Evolutionary conservation across 2,329 filamentous ascomycete genomes (phyloP).

Genomic region (Aotearoamyces nothofagi): DNA sequence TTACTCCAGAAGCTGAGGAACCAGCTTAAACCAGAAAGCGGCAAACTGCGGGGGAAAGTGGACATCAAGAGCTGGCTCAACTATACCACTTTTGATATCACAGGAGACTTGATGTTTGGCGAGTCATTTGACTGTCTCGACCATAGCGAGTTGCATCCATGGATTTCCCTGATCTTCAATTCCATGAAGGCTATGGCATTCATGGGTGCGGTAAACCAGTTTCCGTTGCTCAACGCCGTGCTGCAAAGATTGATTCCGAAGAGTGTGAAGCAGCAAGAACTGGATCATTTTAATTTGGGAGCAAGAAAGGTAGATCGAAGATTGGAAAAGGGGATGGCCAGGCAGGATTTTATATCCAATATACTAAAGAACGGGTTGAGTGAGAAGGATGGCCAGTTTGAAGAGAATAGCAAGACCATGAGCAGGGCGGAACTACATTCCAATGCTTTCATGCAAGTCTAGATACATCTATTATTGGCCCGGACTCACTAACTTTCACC

Average conservation of each 20-base stretch:
- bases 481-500: background rate
- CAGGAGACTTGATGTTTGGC: background rate
- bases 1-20: slow-evolving; percentile 12
- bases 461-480: background rate
- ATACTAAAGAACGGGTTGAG: too few relatives aligned
- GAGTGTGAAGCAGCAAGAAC: slow-evolving; percentile 6
- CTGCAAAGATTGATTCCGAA: slow-evolving; percentile 20
- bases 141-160: slow-evolving; percentile 21
- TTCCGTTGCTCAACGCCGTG: too few relatives aligned
- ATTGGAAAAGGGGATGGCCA: slow-evolving; percentile 21
- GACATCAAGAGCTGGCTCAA: too few relatives aligned
- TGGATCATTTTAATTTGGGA: slow-evolving; percentile 22
- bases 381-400: too few relatives aligned
- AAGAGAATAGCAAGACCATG: slow-evolving; percentile 18
- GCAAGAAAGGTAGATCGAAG: slow-evolving; percentile 20
- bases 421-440: slow-evolving; percentile 6
- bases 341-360: too few relatives aligned
- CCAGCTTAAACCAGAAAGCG: too few relatives aligned
- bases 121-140: slow-evolving; percentile 5
- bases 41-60: too few relatives aligned
- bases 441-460: background rate
- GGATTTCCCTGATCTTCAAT: slow-evolving; percentile 21
- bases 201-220: too few relatives aligned
- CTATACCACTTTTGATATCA: slow-evolving; percentile 1
- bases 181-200: too few relatives aligned